Evolutionary conservation across 148 eudicot genomes (phyloP).

Genomic region (Selenicereus undatus): DNA sequence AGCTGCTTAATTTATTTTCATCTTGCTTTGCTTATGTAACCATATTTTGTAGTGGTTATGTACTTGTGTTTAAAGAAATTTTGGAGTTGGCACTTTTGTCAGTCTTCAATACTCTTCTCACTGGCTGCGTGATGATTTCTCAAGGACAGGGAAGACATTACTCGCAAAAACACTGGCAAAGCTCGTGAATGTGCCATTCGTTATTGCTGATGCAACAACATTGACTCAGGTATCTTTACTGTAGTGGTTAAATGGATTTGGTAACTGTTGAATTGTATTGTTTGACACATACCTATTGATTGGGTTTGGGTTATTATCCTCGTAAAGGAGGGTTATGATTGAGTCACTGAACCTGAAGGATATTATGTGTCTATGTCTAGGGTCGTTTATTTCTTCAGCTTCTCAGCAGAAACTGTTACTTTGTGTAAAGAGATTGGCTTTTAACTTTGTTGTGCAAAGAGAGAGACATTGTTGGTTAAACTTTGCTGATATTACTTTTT

Average conservation of each 20-base stretch:
- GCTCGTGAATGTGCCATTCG: constrained; percentile 8
- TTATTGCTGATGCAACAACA: constrained; percentile 3
- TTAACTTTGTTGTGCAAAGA: background rate
- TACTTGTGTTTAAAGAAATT: background rate
- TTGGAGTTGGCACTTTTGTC: background rate
- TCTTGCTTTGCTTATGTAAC: background rate
- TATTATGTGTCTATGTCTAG: background rate
- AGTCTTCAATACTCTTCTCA: background rate
- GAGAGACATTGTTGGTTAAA: background rate
- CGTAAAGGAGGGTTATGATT: background rate
- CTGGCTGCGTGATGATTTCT: background rate
- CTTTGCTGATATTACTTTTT: background rate
- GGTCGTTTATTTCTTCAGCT: background rate
- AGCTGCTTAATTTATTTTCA: background rate
- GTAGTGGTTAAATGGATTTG: background rate
- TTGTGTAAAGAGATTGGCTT: background rate
- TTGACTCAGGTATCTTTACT: background rate
- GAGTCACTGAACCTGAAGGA: background rate
- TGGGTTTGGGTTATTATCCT: too few relatives aligned
- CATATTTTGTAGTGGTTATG: background rate
- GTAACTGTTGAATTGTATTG: background rate
- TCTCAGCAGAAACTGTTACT: background rate
- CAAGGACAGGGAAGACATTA: constrained; percentile 1
- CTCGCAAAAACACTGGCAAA: background rate
- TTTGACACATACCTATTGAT: too few relatives aligned